A percentile compares a stretch with the other conserved stretches of the same genome.
Conservation (phyloP, 495 filamentous ascomycete genomes). For the Aspergillus ostianus region DNA sequence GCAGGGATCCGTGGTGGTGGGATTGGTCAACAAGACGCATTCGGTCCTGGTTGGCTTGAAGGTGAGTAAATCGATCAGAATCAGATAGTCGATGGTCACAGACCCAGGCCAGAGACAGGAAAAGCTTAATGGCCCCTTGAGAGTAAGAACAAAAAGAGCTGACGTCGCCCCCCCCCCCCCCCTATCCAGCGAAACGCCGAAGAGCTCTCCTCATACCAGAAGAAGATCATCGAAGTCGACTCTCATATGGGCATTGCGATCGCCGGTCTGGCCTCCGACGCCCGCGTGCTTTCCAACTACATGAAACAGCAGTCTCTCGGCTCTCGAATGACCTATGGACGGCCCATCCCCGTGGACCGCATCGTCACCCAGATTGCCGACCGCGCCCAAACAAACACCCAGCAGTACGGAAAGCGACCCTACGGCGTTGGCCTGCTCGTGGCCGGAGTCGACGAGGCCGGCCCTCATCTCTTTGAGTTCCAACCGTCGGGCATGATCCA, state of each 20-base stretch:
- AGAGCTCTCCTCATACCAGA: constrained; percentile 99
- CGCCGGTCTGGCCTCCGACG: constrained; percentile 95
- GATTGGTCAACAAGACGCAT: constrained; percentile 96
- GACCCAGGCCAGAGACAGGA: constrained; percentile 12
- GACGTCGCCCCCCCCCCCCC: not conserved
- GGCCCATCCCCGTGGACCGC: constrained; percentile 81
- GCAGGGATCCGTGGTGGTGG: constrained; percentile 97
- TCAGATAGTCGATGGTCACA: not conserved
- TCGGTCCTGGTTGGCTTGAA: constrained; percentile 94
- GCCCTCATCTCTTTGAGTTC: constrained; percentile 97
- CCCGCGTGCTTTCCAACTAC: constrained; percentile 98
- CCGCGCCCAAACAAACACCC: constrained; percentile 96
- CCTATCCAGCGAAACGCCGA: constrained; percentile 94
- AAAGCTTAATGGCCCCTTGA: constrained; percentile 4
- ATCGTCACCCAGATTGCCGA: constrained; percentile 89
- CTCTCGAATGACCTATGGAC: constrained; percentile 92
- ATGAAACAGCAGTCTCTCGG: constrained; percentile 99
- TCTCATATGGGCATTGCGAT: constrained; percentile 93
- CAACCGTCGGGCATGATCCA: constrained; percentile 93
- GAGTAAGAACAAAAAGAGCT: constrained; percentile 1
- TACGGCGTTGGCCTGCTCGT: constrained; percentile 95
- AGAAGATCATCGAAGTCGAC: constrained; percentile 97
- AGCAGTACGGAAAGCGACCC: constrained; percentile 93
- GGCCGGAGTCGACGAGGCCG: constrained; percentile 88
- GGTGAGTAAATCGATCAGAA: constrained; percentile 47